Evolutionary conservation across 2,329 filamentous ascomycete species (phyloP).

Genomic region (Talaromyces sp.): DNA sequence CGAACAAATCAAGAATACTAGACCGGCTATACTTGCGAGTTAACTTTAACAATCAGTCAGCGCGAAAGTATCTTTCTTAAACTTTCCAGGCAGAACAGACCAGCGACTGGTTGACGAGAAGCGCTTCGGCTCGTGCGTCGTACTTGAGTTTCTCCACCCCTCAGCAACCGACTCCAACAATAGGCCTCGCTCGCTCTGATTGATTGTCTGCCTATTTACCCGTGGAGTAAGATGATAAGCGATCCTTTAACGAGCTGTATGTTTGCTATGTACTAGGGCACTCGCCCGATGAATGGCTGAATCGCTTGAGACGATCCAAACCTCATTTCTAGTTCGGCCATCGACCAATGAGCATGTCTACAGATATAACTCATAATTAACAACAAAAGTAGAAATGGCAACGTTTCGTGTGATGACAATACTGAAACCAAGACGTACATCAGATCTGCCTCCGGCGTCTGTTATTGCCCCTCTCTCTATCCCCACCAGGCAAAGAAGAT

Average conservation of each 20-base stretch:
- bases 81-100: neutral
- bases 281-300: neutral
- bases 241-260: neutral
- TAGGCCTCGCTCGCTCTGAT: neutral
- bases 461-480: neutral
- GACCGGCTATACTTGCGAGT: neutral
- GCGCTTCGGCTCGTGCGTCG: conserved; percentile 10
- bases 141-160: conserved; percentile 6
- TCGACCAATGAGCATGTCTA: neutral
- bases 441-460: conserved; percentile 7
- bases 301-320: neutral
- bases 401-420: neutral
- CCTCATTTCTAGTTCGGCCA: neutral
- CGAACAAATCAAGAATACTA: neutral
- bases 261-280: neutral
- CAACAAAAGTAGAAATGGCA: neutral
- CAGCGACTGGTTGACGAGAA: conserved; percentile 2
- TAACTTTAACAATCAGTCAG: neutral
- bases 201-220: neutral
- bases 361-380: neutral
- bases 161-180: neutral
- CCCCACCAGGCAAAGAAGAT: neutral
- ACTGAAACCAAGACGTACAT: neutral
- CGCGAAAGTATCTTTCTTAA: neutral
- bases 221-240: neutral